Evolutionary conservation across 2,329 filamentous ascomycete species (phyloP).

Genomic region (Alternaria burnsii): DNA sequence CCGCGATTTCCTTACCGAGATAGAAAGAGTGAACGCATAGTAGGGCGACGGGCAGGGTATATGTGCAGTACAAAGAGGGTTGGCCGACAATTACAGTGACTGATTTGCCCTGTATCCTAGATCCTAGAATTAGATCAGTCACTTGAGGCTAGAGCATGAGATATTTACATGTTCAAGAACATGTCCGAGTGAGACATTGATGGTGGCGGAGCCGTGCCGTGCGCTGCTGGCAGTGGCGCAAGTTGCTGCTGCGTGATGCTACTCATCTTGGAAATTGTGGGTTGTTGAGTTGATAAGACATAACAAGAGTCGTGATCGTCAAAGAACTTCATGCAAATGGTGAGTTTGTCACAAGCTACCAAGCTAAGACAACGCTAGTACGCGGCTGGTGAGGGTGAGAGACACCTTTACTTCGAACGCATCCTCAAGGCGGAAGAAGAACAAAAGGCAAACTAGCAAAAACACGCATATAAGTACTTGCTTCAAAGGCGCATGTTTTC

Average conservation of each 20-base stretch:
- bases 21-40: constrained; percentile 18
- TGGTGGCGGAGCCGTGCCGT: not conserved
- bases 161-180: constrained; percentile 15
- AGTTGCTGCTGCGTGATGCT: not conserved
- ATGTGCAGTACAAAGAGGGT: not conserved
- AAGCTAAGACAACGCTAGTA: not conserved
- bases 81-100: constrained; percentile 15
- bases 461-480: not conserved
- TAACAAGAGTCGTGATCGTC: not conserved
- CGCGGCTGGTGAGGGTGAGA: not conserved
- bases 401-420: not conserved
- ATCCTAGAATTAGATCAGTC: not conserved
- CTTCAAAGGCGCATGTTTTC: not conserved
- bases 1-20: constrained; percentile 14
- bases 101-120: constrained; percentile 21
- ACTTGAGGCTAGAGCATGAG: rapidly evolving
- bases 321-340: not conserved
- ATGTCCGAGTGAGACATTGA: not conserved
- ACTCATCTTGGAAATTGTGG: not conserved
- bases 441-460: not conserved
- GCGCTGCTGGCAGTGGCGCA: not conserved
- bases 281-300: not conserved
- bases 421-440: not conserved
- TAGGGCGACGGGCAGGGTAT: constrained; percentile 18
- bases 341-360: not conserved